Evolutionary conservation across 1,284 basidiomycete species (phyloP), one percentile per base, ranked within the genome.

Genomic region (Inonotus obliquus): DNA sequence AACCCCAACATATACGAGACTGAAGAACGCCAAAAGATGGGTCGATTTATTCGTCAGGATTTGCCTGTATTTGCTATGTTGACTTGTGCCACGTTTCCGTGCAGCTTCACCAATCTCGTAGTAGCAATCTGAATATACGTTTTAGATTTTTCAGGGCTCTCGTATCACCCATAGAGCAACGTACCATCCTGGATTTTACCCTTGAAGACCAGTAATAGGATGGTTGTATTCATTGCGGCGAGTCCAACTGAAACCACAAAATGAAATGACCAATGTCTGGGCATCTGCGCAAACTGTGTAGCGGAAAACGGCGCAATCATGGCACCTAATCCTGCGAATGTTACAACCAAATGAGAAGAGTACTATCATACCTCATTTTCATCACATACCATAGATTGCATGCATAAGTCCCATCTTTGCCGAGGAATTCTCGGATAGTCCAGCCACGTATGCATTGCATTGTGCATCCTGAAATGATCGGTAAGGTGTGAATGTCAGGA

Each of bases 1-100:
- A 0, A 84, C 77, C 4, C 86, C 86, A 49, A 88, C 84, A 68
- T 88, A 87, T 7, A 88, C 79, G 17, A 86, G 73, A 27, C 81
- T 76, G 69, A 84, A 89, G 57, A 85, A 72, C 0, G 86, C 83
- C 17, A 88, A 71, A 35, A 81, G 71, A 65, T 87, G 84, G 0
- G 87, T 82, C 4, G 77, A 74, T 56, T 74, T 77, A 29, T 79
- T 73, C 17, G 75, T 70, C 59, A 88, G 63, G 44, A 88, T 85
- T 67, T 85, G 80, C 29, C 74, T 74, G 73, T 85, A 83, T 29
- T 49, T 49, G 19, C 48, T 49, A n/a, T 49, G 23, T 10, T 49
- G 23, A 17, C 48, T 49, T 14, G 48, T 49, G 13, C 48, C 48
- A 14, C 27, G 48, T 25, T 49, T 29, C 23, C 13, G 25, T 6